These are phyloP conservation scores for Epichloe scottii DNA, from an alignment of 2,329 filamentous ascomycete genomes.

Conservation along the genomic window DNA sequence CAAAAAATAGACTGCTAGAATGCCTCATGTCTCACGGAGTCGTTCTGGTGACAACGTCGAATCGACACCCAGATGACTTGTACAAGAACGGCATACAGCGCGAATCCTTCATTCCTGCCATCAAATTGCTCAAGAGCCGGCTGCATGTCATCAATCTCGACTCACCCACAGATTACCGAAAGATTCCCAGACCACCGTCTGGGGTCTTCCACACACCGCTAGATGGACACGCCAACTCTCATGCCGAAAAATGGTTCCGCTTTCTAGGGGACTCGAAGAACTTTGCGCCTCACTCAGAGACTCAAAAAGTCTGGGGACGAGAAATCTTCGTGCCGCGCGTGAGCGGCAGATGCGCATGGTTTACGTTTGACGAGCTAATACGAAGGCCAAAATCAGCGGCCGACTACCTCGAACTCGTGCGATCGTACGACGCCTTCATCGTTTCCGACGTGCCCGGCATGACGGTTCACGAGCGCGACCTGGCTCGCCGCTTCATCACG, in stretches of 20 bases:
- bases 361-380: conserved; percentile 87
- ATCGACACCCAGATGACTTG: conserved; percentile 88
- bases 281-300: conserved; percentile 61
- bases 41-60: conserved; percentile 89
- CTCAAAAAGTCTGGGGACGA: conserved; percentile 83
- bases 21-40: conserved; percentile 93
- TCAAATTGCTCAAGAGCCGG: conserved; percentile 74
- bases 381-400: conserved; percentile 80
- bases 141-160: conserved; percentile 89
- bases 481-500: conserved; percentile 88
- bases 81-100: conserved; percentile 98
- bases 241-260: conserved; percentile 90
- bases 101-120: conserved; percentile 89
- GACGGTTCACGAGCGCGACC: conserved; percentile 73
- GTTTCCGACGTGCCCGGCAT: conserved; percentile 86
- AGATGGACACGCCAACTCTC: conserved; percentile 60
- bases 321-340: conserved; percentile 79
- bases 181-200: conserved; percentile 83
- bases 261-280: conserved; percentile 80
- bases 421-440: conserved; percentile 84
- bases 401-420: conserved; percentile 86
- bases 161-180: conserved; percentile 91
- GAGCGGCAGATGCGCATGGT: conserved; percentile 78
- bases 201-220: conserved; percentile 90
- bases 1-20: conserved; percentile 55